phyloP scores from a whole-genome alignment of 225 moss, liverwort and hornwort genomes.

The Neckera pumila region DNA sequence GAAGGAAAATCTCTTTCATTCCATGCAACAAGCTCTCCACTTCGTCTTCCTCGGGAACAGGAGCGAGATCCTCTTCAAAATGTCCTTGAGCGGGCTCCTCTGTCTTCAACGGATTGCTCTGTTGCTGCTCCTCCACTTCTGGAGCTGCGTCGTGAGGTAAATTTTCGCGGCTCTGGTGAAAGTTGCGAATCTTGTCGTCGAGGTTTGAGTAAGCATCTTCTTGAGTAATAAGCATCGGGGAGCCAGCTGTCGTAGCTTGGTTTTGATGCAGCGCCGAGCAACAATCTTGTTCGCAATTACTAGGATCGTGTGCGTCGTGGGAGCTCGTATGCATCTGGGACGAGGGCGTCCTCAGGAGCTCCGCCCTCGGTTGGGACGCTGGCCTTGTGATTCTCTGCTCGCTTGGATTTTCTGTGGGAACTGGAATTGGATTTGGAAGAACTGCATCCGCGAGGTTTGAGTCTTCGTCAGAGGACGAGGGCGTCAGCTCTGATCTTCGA shows the following conservation, averaged over 20 bases:
- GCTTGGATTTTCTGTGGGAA: not conserved
- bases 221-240: not conserved
- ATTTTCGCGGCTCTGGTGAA: not conserved
- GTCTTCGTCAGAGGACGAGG: constrained; percentile 11
- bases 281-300: not conserved
- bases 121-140: not conserved
- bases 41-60: constrained; percentile 10
- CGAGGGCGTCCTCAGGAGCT: not conserved
- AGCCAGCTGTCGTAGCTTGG: not conserved
- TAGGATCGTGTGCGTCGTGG: not conserved
- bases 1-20: constrained; percentile 22
- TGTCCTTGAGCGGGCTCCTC: not conserved
- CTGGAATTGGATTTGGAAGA: not conserved
- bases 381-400: not conserved
- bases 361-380: not conserved
- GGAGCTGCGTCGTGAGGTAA: not conserved
- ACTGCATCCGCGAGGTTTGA: not conserved
- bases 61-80: not conserved
- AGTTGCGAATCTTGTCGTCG: not conserved
- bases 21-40: constrained; percentile 28
- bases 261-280: too few species aligned
- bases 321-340: not conserved
- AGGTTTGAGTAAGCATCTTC: not conserved
- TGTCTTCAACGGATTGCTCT: not conserved
- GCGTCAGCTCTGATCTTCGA: constrained; percentile 2